phyloP scores from a whole-genome alignment of 1,284 basidiomycete species.

The Irpex rosettiformis region DNA sequence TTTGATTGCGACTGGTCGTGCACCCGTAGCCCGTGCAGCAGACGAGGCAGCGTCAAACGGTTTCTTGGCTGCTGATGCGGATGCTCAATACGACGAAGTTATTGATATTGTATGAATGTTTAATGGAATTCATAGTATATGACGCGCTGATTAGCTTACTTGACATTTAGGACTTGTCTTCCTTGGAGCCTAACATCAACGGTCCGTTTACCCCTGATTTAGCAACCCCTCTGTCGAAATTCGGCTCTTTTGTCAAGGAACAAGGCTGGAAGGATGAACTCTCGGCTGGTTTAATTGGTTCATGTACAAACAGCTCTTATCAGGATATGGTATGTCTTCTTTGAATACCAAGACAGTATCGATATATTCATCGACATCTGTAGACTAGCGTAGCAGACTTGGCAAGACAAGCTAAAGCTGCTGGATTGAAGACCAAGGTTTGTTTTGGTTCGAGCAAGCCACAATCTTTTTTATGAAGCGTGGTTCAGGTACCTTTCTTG shows the following conservation, averaged over 20 bases:
- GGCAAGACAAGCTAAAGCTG: slow-evolving; percentile 85
- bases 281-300: slow-evolving; percentile 91
- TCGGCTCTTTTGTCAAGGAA: slow-evolving; percentile 76
- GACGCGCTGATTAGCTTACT: not conserved
- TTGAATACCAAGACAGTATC: not conserved
- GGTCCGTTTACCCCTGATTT: slow-evolving; percentile 98
- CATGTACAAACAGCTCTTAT: slow-evolving; percentile 97
- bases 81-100: slow-evolving; percentile 94
- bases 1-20: slow-evolving; percentile 86
- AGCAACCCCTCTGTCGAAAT: slow-evolving; percentile 92
- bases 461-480: slow-evolving; percentile 1
- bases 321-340: slow-evolving; percentile 75
- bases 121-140: not conserved
- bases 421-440: slow-evolving; percentile 77
- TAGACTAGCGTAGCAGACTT: slow-evolving; percentile 88
- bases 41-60: slow-evolving; percentile 79
- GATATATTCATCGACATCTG: not conserved
- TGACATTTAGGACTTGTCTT: slow-evolving; percentile 70
- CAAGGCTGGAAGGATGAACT: slow-evolving; percentile 93
- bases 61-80: slow-evolving; percentile 83
- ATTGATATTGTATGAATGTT: slow-evolving; percentile 79
- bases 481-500: slow-evolving; percentile 79
- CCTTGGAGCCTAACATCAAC: slow-evolving; percentile 93
- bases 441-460: no score
- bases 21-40: slow-evolving; percentile 85